Evolutionary conservation across 345 rosid genomes (phyloP).

Genomic region (Excoecaria agallocha): DNA sequence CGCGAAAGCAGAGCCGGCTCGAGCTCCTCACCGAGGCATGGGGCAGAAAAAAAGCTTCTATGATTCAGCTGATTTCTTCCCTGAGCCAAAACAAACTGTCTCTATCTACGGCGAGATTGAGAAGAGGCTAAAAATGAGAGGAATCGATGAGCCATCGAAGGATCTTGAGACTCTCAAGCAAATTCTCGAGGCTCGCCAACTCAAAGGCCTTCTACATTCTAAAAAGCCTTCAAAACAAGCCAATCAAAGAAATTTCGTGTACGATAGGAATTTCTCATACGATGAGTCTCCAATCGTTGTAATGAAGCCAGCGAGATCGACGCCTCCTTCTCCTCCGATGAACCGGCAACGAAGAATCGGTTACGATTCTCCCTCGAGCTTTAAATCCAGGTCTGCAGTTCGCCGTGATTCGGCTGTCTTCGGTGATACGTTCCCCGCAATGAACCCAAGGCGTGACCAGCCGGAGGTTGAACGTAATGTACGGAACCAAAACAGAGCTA

Average conservation of each 20-base stretch:
- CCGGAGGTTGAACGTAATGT: slow-evolving; percentile 33
- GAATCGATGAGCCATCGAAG: slow-evolving; percentile 66
- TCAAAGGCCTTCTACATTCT: slow-evolving; percentile 86
- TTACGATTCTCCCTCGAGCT: slow-evolving; percentile 35
- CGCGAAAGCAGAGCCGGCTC: slow-evolving; percentile 43
- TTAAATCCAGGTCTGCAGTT: slow-evolving; percentile 34
- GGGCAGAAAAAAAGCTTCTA: slow-evolving; percentile 57
- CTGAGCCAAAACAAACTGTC: slow-evolving; percentile 54
- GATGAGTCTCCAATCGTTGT: slow-evolving; percentile 53
- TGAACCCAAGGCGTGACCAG: slow-evolving; percentile 45
- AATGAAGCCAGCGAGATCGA: slow-evolving; percentile 43
- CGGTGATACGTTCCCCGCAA: slow-evolving; percentile 33
- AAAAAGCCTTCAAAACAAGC: slow-evolving; percentile 31
- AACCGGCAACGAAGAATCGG: slow-evolving; percentile 28
- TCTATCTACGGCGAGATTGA: slow-evolving; percentile 58
- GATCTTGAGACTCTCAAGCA: slow-evolving; percentile 89
- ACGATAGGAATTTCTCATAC: slow-evolving; percentile 32
- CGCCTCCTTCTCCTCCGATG: slow-evolving; percentile 9
- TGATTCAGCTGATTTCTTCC: slow-evolving; percentile 82
- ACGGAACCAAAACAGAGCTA: slow-evolving; percentile 37
- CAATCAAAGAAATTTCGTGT: slow-evolving; percentile 42
- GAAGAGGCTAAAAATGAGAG: slow-evolving; percentile 59
- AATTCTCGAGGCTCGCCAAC: slow-evolving; percentile 80
- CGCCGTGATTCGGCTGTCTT: slow-evolving; percentile 32
- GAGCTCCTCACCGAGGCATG: slow-evolving; percentile 35